phyloP scores from a whole-genome alignment of 2,329 filamentous ascomycete species.

The Talaromyces piceae region DNA sequence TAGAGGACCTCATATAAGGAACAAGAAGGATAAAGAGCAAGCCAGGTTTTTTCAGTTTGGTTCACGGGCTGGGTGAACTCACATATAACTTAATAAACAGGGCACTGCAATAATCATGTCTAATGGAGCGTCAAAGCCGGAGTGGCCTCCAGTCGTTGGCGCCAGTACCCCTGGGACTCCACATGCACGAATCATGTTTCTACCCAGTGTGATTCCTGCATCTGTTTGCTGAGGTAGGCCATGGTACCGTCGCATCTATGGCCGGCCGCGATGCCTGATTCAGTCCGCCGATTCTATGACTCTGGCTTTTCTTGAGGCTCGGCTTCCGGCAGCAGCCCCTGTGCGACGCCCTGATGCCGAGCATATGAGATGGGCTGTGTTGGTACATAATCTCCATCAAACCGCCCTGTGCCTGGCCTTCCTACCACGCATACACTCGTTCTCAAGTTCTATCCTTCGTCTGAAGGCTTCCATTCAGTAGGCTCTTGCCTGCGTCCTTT shows the following conservation, averaged over 20 bases:
- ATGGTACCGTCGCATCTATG: conserved; percentile 6
- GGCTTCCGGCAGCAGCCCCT: background rate
- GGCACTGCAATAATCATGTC: background rate
- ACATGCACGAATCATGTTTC: background rate
- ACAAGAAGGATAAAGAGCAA: no score
- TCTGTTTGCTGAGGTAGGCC: background rate
- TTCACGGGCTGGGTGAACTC: no score
- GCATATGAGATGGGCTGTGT: background rate
- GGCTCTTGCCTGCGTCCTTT: conserved; percentile 48
- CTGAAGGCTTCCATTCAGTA: conserved; percentile 5
- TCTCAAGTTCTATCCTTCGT: background rate
- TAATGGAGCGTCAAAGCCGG: background rate
- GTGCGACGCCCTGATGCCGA: background rate
- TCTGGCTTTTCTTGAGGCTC: background rate
- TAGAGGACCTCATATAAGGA: no score
- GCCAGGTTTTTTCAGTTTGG: no score
- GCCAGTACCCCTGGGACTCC: background rate
- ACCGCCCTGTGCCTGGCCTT: background rate
- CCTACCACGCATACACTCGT: background rate
- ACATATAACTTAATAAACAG: no score
- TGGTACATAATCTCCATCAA: background rate
- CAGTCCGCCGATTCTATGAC: background rate
- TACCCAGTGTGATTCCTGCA: background rate
- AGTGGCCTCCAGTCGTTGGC: background rate
- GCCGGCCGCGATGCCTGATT: background rate